Evolutionary conservation across 176 grass and related monocot genomes (phyloP).

Genomic region (Eleusine indica): DNA sequence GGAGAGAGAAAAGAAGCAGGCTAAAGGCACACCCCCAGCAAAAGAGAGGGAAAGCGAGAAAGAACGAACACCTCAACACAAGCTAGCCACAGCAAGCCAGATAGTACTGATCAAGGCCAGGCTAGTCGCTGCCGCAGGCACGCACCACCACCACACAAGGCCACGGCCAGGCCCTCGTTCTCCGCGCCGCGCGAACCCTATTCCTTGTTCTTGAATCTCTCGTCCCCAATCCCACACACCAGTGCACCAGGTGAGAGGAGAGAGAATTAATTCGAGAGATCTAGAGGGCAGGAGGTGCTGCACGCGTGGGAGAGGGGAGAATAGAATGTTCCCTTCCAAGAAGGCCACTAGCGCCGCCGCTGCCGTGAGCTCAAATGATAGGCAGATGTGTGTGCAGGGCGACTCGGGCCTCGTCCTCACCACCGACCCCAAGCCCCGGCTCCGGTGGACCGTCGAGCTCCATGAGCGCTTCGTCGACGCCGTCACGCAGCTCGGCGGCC

Average conservation of each 20-base stretch:
- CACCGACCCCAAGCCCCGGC: slow-evolving; percentile 96
- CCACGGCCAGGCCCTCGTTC: slow-evolving; percentile 34
- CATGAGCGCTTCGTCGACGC: slow-evolving; percentile 99
- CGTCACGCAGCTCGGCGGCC: slow-evolving; percentile 93
- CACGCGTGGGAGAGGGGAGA: slow-evolving; percentile 14
- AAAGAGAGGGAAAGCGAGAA: slow-evolving; percentile 33
- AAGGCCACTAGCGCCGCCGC: slow-evolving; percentile 54
- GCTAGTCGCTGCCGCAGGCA: slow-evolving; percentile 14
- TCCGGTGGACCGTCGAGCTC: slow-evolving; percentile 98
- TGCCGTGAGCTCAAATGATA: slow-evolving; percentile 67
- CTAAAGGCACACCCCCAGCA: slow-evolving; percentile 37
- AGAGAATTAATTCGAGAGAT: slow-evolving; percentile 66
- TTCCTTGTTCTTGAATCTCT: slow-evolving; percentile 99
- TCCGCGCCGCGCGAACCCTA: slow-evolving; percentile 71
- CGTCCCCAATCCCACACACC: slow-evolving; percentile 56
- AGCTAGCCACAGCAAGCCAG: background rate
- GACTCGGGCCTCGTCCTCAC: slow-evolving; percentile 92
- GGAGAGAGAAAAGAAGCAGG: slow-evolving; percentile 4
- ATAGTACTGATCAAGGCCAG: slow-evolving; percentile 12
- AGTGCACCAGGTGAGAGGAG: slow-evolving; percentile 40
- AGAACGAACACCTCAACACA: slow-evolving; percentile 28
- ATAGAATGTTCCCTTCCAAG: slow-evolving; percentile 96
- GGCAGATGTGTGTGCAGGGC: slow-evolving; percentile 63
- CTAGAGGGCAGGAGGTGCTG: slow-evolving; percentile 20
- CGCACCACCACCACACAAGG: slow-evolving; percentile 14